These are phyloP conservation scores for Colletotrichum higginsianum DNA, from an alignment of 2,329 filamentous ascomycete genomes.

Conservation along the genomic window DNA sequence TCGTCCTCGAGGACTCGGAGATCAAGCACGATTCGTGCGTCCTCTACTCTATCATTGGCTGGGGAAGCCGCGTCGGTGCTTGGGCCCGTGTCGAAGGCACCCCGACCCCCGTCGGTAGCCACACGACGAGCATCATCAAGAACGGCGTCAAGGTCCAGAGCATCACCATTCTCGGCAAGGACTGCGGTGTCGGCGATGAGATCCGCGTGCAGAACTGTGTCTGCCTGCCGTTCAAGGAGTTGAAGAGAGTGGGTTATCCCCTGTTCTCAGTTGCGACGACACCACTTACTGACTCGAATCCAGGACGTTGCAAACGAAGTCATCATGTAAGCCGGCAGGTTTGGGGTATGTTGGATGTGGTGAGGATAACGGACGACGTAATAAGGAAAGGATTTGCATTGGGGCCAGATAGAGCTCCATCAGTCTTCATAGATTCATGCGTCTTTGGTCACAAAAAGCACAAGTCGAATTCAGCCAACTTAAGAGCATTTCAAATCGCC, in stretches of 20 bases:
- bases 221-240: constrained; percentile 96
- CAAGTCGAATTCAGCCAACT: constrained; percentile 39
- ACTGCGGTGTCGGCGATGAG: constrained; percentile 94
- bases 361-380: constrained; percentile 28
- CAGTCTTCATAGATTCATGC: constrained; percentile 41
- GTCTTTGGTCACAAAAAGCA: constrained; percentile 42
- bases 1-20: constrained; percentile 94
- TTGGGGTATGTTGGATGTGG: constrained; percentile 7
- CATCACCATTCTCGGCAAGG: constrained; percentile 97
- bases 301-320: constrained; percentile 89
- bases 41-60: constrained; percentile 95
- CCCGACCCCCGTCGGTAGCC: constrained; percentile 87
- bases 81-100: constrained; percentile 98
- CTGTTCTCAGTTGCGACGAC: neutral
- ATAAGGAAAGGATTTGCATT: constrained; percentile 36
- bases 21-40: constrained; percentile 98
- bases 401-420: constrained; percentile 36
- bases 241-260: constrained; percentile 83
- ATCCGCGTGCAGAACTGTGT: constrained; percentile 98
- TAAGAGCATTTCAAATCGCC: constrained; percentile 14
- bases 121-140: constrained; percentile 95
- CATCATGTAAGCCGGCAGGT: constrained; percentile 80
- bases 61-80: constrained; percentile 95
- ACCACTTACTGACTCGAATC: constrained; percentile 47
- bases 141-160: constrained; percentile 99